Conservation (phyloP, 2,329 filamentous ascomycete species). For the Aspergillus melleus region DNA sequence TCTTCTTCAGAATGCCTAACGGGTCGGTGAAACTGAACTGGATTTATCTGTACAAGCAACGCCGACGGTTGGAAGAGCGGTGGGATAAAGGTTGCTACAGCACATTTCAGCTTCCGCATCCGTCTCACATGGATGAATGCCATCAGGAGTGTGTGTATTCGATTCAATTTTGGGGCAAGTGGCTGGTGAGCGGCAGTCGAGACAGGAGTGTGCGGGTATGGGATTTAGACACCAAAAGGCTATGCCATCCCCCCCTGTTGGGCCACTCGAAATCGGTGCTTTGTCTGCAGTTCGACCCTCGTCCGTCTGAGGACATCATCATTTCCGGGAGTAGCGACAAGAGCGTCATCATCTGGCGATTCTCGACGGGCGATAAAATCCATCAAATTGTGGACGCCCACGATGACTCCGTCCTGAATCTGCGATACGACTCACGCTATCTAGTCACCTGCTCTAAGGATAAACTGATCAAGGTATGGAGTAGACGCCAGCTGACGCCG, state of each 20-base stretch:
- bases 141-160: constrained; percentile 94
- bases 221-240: constrained; percentile 77
- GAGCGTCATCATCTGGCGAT: constrained; percentile 86
- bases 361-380: constrained; percentile 83
- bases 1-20: constrained; percentile 33
- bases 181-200: constrained; percentile 88
- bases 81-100: constrained; percentile 81
- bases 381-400: constrained; percentile 77
- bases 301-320: constrained; percentile 84
- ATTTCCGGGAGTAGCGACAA: constrained; percentile 93
- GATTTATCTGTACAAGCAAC: constrained; percentile 89
- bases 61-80: constrained; percentile 80
- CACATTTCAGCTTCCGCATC: constrained; percentile 90
- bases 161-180: constrained; percentile 82
- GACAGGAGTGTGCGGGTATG: constrained; percentile 87
- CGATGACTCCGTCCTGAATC: constrained; percentile 85
- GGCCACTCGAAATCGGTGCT: constrained; percentile 86
- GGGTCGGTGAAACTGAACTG: constrained; percentile 70
- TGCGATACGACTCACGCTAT: constrained; percentile 87
- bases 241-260: constrained; percentile 70
- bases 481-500: constrained; percentile 64
- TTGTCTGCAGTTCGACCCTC: constrained; percentile 91
- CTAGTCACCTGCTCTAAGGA: constrained; percentile 97
- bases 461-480: constrained; percentile 96
- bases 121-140: constrained; percentile 73